Base-by-base conservation (phyloP, 2,329 filamentous ascomycete genomes). In the Cordyceps militaris region DNA sequence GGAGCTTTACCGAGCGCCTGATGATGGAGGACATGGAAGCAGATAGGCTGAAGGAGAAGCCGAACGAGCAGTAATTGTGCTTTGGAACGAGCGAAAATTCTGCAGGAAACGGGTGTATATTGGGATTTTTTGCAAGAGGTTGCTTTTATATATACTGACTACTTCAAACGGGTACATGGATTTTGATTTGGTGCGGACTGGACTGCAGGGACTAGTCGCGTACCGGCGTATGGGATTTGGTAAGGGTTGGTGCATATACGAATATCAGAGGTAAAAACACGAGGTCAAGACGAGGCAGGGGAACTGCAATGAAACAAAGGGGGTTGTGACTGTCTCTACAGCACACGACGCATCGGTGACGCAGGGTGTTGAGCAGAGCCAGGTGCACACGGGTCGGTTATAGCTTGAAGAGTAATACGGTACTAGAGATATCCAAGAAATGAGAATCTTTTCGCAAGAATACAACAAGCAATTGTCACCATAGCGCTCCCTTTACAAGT, bases 1-100 rank as follows among this genome's bases (percentile, higher is more conserved):
- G 70, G 57, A 80, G 77, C 62, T 70, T 80, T 60, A 78, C 72
- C 21, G 75, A 79, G 66, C 73, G 77, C 21, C 66, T 79, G 59
- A 72, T 79, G 67, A 75, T 75, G 68, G 77, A 79, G 61, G 76
- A 79, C 34, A 71, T 75, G 59, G 71, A 70, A 53, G 68, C 61
- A 57, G 67, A 69, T 58, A 60, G 59, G 19, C 30, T 28, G 14
- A 21, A 47, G 30, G 30, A 52, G 32, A 23, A 48, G 26, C 10
- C 11, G 34, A 32, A 11, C 30, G 21, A 43, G 21, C 21, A 38
- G n/a, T 47, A 55, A 13, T 5, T 10, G 36, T 14, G 26, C 13
- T 43, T 23, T 9, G 14, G 1, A 52, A n/a, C 9, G 16, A 14
- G 13, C 9, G 16, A n/a, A 10, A 2, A 44, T 30, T 38, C n/a